Evolutionary conservation across 78 protist genomes (phyloP).

Genomic region (Emiliania huxleyi): DNA sequence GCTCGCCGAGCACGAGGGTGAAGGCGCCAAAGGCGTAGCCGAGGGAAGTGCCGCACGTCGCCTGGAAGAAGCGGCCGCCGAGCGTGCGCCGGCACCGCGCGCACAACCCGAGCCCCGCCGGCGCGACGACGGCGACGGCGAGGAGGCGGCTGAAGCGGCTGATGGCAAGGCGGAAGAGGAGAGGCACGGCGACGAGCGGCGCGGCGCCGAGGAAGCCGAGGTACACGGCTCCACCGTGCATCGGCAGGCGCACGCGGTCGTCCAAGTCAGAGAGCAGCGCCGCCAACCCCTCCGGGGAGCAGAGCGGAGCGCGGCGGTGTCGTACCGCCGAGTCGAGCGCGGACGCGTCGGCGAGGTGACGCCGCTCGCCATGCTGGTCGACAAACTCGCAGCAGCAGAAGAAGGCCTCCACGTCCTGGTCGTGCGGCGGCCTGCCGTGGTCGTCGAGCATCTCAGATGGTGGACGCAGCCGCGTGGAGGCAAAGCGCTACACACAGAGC

Average conservation of each 20-base stretch:
- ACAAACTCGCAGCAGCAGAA: slow-evolving; percentile 2
- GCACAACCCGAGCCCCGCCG: background rate
- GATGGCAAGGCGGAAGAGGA: background rate
- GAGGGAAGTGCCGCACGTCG: background rate
- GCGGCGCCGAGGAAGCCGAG: background rate
- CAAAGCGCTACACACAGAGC: too few relatives aligned
- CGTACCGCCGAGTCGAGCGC: background rate
- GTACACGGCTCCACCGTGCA: background rate
- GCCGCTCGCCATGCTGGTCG: background rate
- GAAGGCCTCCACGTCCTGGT: too few relatives aligned
- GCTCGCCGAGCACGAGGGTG: background rate
- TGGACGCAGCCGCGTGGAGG: too few relatives aligned
- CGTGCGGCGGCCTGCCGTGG: too few relatives aligned
- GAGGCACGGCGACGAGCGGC: background rate
- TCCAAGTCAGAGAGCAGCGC: background rate
- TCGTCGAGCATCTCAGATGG: too few relatives aligned
- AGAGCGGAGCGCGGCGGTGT: too few relatives aligned
- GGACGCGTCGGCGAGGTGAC: background rate
- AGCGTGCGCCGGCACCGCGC: background rate
- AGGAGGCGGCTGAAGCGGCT: background rate
- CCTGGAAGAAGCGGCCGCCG: background rate
- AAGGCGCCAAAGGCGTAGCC: background rate
- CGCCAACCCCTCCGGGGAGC: background rate
- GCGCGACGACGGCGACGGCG: background rate
- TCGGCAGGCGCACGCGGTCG: background rate